phyloP scores from a whole-genome alignment of 139 green algal species.

The Bryopsis sp. region DNA sequence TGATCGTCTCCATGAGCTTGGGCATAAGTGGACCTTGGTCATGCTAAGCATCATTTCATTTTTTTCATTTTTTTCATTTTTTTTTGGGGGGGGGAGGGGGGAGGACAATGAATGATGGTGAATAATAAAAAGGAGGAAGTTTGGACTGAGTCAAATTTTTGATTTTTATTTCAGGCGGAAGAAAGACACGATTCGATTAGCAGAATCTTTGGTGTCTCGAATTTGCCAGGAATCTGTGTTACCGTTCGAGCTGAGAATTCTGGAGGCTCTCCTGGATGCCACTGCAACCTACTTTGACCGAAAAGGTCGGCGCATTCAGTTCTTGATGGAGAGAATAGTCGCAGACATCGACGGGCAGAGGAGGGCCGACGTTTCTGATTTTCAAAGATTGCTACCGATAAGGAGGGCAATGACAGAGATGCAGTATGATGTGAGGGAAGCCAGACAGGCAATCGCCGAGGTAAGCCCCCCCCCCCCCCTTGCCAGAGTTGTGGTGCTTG shows the following conservation, averaged over 20 bases:
- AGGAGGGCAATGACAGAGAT: conserved; percentile 39
- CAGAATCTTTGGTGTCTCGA: neutral
- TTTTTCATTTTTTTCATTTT: too few relatives aligned
- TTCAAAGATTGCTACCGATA: conserved; percentile 31
- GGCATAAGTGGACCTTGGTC: too few relatives aligned
- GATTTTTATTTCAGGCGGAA: neutral
- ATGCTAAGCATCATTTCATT: too few relatives aligned
- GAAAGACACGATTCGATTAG: neutral
- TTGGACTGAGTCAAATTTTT: neutral
- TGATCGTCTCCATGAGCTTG: too few relatives aligned
- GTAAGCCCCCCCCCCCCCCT: conserved; percentile 12
- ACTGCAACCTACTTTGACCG: conserved; percentile 16
- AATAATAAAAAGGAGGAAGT: too few relatives aligned
- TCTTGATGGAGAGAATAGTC: conserved; percentile 2
- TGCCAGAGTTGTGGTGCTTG: neutral
- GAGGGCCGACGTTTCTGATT: neutral
- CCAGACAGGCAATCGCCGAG: conserved; percentile 27
- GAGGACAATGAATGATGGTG: too few relatives aligned
- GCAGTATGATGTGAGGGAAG: conserved; percentile 35
- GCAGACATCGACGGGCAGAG: conserved; percentile 2
- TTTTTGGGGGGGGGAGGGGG: too few relatives aligned
- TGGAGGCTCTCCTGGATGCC: conserved; percentile 36
- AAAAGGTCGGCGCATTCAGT: neutral
- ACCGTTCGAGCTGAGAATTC: conserved; percentile 38
- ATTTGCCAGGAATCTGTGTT: conserved; percentile 12